These are phyloP conservation scores for Teratosphaeria pseudoeucalypti DNA, from an alignment of 2,329 filamentous ascomycete species.

Conservation along the genomic window DNA sequence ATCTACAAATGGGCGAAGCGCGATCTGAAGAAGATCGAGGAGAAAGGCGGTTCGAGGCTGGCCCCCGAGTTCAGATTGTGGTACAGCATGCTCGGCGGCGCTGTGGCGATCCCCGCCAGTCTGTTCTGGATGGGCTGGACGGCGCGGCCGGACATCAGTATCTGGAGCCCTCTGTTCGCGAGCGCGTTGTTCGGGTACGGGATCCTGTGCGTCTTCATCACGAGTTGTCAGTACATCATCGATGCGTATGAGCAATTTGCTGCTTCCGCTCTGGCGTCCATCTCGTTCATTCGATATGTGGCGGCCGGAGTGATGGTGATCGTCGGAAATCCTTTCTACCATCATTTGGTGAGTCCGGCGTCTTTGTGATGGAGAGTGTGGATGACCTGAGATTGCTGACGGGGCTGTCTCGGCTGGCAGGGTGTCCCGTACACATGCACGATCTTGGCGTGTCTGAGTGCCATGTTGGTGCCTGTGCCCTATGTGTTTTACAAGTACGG, in stretches of 20 bases:
- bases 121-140: conserved; percentile 54
- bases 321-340: conserved; percentile 30
- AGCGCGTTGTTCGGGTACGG: conserved; percentile 45
- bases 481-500: conserved; percentile 30
- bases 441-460: conserved; percentile 24
- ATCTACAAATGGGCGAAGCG: conserved; percentile 36
- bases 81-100: conserved; percentile 39
- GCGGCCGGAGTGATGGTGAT: conserved; percentile 32
- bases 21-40: conserved; percentile 33
- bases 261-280: conserved; percentile 36
- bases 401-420: background rate
- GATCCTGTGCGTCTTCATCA: conserved; percentile 34
- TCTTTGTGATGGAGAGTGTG: too few relatives aligned
- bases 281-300: conserved; percentile 32
- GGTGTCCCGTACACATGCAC: conserved; percentile 27
- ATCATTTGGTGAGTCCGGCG: conserved; percentile 2
- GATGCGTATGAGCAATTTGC: conserved; percentile 46
- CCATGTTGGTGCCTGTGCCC: conserved; percentile 28
- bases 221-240: conserved; percentile 48
- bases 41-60: conserved; percentile 28
- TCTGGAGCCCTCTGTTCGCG: conserved; percentile 43
- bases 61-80: conserved; percentile 46
- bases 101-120: conserved; percentile 39
- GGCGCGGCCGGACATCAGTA: conserved; percentile 31
- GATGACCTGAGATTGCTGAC: background rate